Percentiles rank a stretch among this genome's conserved stretches.
Evolutionary conservation across 2,329 filamentous ascomycete genomes (phyloP).

Genomic region (Diaporthe batatas): DNA sequence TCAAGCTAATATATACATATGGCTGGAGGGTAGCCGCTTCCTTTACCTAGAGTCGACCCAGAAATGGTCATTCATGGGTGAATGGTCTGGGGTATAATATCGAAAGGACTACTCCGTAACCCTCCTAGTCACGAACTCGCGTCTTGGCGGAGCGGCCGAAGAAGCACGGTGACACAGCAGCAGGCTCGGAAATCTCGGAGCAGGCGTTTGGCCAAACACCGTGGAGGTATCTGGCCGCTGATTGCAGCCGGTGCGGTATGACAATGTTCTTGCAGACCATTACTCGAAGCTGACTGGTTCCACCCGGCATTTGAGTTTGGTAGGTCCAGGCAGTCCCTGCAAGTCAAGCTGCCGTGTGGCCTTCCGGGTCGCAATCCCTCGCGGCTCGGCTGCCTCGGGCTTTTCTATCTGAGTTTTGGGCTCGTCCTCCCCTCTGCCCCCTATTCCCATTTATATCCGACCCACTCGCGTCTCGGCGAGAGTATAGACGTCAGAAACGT

Average conservation of each 20-base stretch:
- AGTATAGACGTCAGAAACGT: background rate
- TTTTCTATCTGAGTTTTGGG: background rate
- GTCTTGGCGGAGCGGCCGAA: conserved; percentile 33
- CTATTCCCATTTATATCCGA: conserved; percentile 1
- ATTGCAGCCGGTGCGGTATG: background rate
- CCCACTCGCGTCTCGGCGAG: background rate
- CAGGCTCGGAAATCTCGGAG: conserved; percentile 6
- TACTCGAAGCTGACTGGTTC: background rate
- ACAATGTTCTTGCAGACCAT: background rate
- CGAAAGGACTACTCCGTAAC: conserved; percentile 13
- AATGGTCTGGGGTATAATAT: conserved; percentile 2
- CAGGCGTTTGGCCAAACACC: background rate
- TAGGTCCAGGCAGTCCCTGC: background rate
- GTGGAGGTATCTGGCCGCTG: background rate
- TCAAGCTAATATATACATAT: too few relatives aligned
- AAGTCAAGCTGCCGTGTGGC: background rate
- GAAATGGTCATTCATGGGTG: background rate
- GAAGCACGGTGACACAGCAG: background rate
- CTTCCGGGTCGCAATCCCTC: background rate
- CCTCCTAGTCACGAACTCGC: conserved; percentile 23
- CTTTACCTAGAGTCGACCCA: background rate
- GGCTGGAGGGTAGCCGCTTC: background rate
- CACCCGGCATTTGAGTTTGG: background rate
- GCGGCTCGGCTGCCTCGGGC: conserved; percentile 11
- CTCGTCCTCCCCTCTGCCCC: background rate